Base-by-base conservation (phyloP, 2,329 filamentous ascomycete species). In the Exophiala sp. region DNA sequence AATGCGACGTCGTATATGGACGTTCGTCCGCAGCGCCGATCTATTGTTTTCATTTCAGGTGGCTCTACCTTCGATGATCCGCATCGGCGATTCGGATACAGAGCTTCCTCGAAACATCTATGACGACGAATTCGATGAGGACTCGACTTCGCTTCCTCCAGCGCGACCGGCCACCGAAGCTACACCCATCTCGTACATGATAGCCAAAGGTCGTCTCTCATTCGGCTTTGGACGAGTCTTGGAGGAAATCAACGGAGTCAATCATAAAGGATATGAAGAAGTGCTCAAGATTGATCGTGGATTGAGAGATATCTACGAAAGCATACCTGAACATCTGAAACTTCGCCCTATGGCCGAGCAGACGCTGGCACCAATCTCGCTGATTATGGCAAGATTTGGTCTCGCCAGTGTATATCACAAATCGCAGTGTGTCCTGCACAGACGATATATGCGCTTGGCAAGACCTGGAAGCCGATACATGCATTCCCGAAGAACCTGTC, bases 321-420 rank as follows among this genome's bases (percentile, higher is more conserved):
- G 86, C 52, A 80, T 95, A 46, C 89, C 94, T 1, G 86, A 89
- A 2, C 88, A 95, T 68, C 76, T 97, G 32, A 86, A 84, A 62
- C 77, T 95, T 61, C 84, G 86, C 32, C 79, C 86, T 0, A 78
- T 95, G 54, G 86, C 91, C 54, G 86, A 89, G 51, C 83, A 80
- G 39, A 85, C 83, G 3, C 78, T 85, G 43, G 91, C 96, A 55
- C 85, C 83, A 1, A 76, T 80, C 2, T 79, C 78, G 18, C 65
- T 85, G 32, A 81, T 96, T 54, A 87, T 95, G 75, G 87, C 91
- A 47, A 85, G 91, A 24, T 91, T 91, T 67, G 88, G 87, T 52
- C 75, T 96, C 32, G 89, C 94, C 58, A 86, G 94, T 46, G 74
- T 96, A 4, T 95, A 91, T 66, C 85, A 95, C 60, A 96, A 95